These are phyloP conservation scores for Penicillium manginii DNA, from an alignment of 495 filamentous ascomycete species.

Conservation along the genomic window DNA sequence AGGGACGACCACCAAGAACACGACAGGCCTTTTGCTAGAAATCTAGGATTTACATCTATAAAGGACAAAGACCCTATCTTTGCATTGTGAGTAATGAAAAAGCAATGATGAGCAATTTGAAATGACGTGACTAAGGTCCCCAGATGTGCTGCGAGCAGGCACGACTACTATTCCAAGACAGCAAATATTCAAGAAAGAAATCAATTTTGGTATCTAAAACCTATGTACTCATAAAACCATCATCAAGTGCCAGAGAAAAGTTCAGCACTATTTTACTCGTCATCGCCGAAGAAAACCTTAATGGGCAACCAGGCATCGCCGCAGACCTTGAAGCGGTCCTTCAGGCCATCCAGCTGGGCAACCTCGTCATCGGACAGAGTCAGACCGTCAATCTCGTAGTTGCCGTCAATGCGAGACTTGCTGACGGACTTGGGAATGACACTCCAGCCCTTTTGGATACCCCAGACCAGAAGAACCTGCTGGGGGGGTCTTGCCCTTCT, in stretches of 20 bases:
- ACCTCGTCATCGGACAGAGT: conserved; percentile 67
- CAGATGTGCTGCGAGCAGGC: too few relatives aligned
- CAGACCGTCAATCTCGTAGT: conserved; percentile 70
- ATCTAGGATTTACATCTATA: too few relatives aligned
- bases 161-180: too few relatives aligned
- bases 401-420: conserved; percentile 63
- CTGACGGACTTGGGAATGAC: conserved; percentile 74
- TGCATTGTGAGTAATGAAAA: too few relatives aligned
- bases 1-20: too few relatives aligned
- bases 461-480: conserved; percentile 72
- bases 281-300: conserved; percentile 87
- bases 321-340: conserved; percentile 76
- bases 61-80: too few relatives aligned
- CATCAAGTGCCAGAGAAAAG: background rate
- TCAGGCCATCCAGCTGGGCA: conserved; percentile 61
- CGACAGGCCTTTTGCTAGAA: too few relatives aligned
- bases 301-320: conserved; percentile 70
- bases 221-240: conserved; percentile 4
- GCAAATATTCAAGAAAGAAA: background rate
- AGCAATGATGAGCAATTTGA: too few relatives aligned
- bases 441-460: conserved; percentile 71
- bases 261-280: conserved; percentile 56
- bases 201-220: conserved; percentile 5
- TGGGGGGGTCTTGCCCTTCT: conserved; percentile 68
- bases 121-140: too few relatives aligned